phyloP scores from a whole-genome alignment of 2,329 filamentous ascomycete genomes.

The Pochonia chlamydosporia region DNA sequence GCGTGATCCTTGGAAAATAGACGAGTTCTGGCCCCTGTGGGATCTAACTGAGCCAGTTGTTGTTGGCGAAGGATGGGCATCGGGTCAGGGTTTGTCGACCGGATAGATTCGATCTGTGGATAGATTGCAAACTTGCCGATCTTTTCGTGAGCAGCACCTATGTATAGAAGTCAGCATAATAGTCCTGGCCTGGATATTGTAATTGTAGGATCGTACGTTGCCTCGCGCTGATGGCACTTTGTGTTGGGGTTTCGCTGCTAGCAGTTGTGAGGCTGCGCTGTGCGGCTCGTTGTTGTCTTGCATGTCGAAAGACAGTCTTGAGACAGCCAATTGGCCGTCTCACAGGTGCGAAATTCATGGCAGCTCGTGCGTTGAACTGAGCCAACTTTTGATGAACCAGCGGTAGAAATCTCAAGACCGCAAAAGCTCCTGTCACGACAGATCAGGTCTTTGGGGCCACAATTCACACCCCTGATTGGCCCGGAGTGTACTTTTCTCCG shows the following conservation, averaged over 20 bases:
- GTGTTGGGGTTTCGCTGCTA: slow-evolving; percentile 13
- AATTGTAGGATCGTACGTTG: slow-evolving; percentile 25
- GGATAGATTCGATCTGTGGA: slow-evolving; percentile 50
- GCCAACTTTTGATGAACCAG: not conserved
- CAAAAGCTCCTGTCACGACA: slow-evolving; percentile 1
- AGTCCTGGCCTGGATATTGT: not conserved
- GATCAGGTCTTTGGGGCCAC: not conserved
- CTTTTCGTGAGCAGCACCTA: slow-evolving; percentile 29
- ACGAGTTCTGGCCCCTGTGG: slow-evolving; percentile 71
- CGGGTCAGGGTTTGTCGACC: slow-evolving; percentile 57
- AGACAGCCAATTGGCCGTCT: slow-evolving; percentile 67
- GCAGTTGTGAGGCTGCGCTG: slow-evolving; percentile 44
- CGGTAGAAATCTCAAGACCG: not conserved
- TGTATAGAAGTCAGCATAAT: slow-evolving; percentile 10
- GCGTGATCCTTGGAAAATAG: slow-evolving; percentile 75
- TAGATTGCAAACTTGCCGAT: slow-evolving; percentile 43
- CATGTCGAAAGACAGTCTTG: slow-evolving; percentile 57
- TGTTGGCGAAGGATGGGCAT: slow-evolving; percentile 59
- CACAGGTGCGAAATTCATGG: slow-evolving; percentile 55
- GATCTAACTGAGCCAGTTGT: slow-evolving; percentile 74
- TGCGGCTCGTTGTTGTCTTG: slow-evolving; percentile 41
- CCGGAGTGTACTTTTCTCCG: slow-evolving; percentile 25
- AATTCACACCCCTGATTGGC: slow-evolving; percentile 30
- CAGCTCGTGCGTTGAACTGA: slow-evolving; percentile 17
- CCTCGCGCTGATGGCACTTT: slow-evolving; percentile 23